Base-by-base conservation (phyloP, 2,329 filamentous ascomycete genomes). In the Botryotinia narcissicola region DNA sequence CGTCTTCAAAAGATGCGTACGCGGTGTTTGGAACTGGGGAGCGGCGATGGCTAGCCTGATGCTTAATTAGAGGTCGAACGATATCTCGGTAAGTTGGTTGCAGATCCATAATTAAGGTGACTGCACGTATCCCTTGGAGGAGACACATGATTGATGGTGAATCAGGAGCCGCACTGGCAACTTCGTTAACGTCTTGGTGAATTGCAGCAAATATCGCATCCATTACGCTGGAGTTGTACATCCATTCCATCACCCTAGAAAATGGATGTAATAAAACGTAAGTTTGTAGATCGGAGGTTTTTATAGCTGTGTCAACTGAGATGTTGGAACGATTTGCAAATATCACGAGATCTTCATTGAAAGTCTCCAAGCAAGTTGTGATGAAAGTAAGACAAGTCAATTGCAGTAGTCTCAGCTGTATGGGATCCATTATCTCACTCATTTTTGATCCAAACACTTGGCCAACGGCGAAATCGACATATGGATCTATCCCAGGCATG, bases 191-290 rank as follows among this genome's bases (percentile, higher is more conserved):
- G 77, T 95, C 89, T 80, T 97, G 92, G 77, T 95, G 92, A 44
- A 96, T 89, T 18, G 92, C 89, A 73, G 89, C 87, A 82, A 98
- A 95, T 2, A 99, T 84, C 22, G 91, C 89, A 76, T 88, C 89
- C 78, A 97, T 89, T 35, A 98, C 93, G 76, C 92, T 93, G 79
- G 97, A 93, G 80, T 97, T 98, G 82, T 97, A 97, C 83, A 99
- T 89, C 94, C 96, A 98, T 80, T 99, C 96, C 93, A 98, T 98
- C 25, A 97, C 91, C 74, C 97, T 90, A 4, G 93, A 91, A 80
- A 98, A 99, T 0, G 97, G 95, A 83, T 99, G 97, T 71, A 97
- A 87, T 37, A 90, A 89, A 74, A 96, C 90, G 80, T 99, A 99
- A 9, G 88, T 87, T 68, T 90, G 89, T 7, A 98, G 85, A 73